Evolutionary conservation across 108 stramenopile species (phyloP).

Genomic region (Cyclotella choctawhatcheeana): DNA sequence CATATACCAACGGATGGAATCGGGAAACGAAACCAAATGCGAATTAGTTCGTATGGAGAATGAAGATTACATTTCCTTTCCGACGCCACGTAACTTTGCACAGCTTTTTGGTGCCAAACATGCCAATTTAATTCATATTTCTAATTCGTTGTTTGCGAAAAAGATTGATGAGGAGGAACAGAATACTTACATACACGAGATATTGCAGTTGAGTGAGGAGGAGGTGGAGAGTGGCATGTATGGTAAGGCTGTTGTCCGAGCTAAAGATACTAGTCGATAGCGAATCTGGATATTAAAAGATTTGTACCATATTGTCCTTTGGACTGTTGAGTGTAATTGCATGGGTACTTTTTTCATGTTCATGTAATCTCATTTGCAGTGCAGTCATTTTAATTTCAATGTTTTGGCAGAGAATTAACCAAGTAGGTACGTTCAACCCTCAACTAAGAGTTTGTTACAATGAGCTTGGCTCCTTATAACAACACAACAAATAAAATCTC

Average conservation of each 20-base stretch:
- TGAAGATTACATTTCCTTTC: slow-evolving; percentile 43
- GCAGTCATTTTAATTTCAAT: too few relatives aligned
- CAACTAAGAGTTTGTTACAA: too few relatives aligned
- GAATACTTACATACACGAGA: slow-evolving; percentile 30
- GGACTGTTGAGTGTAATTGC: too few relatives aligned
- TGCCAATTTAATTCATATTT: slow-evolving; percentile 46
- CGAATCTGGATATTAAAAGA: too few relatives aligned
- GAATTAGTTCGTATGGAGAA: slow-evolving; percentile 37
- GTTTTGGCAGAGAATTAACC: too few relatives aligned
- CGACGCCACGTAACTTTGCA: slow-evolving; percentile 38
- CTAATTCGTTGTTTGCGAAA: slow-evolving; percentile 44
- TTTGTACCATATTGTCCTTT: too few relatives aligned
- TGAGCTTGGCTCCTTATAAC: too few relatives aligned
- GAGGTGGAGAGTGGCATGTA: slow-evolving; percentile 39
- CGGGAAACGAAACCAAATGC: slow-evolving; percentile 35
- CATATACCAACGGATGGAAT: slow-evolving; percentile 32
- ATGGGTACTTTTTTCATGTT: too few relatives aligned
- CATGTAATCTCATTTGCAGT: too few relatives aligned
- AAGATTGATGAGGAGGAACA: slow-evolving; percentile 44
- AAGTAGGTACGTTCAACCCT: too few relatives aligned
- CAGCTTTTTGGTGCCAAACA: not conserved
- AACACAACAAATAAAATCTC: too few relatives aligned
- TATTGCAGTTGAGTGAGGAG: slow-evolving; percentile 36
- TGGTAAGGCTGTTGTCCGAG: slow-evolving; percentile 33
- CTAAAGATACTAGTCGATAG: not conserved